Percentiles rank a stretch among this genome's conserved stretches.
Evolutionary conservation across 371 early-diverging fungal genomes (phyloP).

Genomic region (Mortierella sp.): DNA sequence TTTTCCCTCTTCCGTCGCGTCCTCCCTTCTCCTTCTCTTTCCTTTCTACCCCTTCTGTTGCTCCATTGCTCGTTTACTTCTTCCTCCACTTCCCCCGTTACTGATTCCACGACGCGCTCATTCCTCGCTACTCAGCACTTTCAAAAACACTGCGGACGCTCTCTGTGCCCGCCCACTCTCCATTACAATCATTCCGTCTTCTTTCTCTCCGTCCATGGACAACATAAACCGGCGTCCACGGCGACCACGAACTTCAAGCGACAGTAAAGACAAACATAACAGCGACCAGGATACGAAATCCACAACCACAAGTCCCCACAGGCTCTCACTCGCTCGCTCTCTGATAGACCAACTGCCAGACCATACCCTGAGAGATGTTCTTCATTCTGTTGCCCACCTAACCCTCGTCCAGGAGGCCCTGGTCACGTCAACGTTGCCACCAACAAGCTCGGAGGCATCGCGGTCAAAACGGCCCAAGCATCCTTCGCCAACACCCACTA

Average conservation of each 20-base stretch:
- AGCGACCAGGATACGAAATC: background rate
- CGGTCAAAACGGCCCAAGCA: conserved; percentile 1
- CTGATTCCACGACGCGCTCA: background rate
- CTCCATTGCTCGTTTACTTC: background rate
- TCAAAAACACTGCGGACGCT: background rate
- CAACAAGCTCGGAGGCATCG: background rate
- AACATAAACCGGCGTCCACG: background rate
- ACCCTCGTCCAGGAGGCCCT: background rate
- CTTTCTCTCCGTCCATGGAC: background rate
- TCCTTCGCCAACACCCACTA: background rate
- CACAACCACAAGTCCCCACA: background rate
- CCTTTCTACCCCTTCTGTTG: background rate
- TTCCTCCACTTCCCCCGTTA: too few species aligned
- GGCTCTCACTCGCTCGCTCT: background rate
- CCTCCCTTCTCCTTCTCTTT: conserved; percentile 1
- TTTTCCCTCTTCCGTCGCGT: background rate
- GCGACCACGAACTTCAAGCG: background rate
- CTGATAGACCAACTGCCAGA: conserved; percentile 4
- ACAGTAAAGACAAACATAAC: background rate
- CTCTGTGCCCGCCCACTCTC: background rate
- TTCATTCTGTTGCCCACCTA: conserved; percentile 1
- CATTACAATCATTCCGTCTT: conserved; percentile 12
- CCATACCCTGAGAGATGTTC: background rate
- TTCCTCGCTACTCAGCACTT: background rate
- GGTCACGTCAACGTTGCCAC: background rate